Evolutionary conservation across 2,329 filamentous ascomycete species (phyloP), one percentile per base, ranked within the genome.

Genomic region (Beauveria scarabaeidicola): DNA sequence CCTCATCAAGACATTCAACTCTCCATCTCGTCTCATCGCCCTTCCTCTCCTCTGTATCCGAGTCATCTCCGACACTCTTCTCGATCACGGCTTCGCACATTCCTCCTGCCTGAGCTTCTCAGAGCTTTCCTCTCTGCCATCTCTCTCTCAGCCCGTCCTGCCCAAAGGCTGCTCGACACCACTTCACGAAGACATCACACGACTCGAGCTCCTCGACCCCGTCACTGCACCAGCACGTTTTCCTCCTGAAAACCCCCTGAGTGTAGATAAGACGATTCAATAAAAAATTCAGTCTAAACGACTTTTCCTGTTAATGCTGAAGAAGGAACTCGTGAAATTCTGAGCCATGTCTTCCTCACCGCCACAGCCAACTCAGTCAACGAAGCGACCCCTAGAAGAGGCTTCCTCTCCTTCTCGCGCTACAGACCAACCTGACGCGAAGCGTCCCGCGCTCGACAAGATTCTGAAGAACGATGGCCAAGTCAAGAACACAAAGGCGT

Each of bases 321-420:
- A 32, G 46, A 53, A n/a, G 29, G 29, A 44, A 53, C 38, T 27
- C 11, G 52, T 55, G 52, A 56, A 43, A 55, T 56, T 11, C 27
- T 51, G 66, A 76, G 83, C 74, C 67, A 92, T 92, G 89, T 91
- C 89, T 77, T 82, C 87, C 64, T 91, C 84, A 65, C 84, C 84
- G 32, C 76, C 80, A 63, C 79, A 80, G 63, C 84, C 84, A 54
- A 88, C 86, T 61, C 85, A 90, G 70, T 87, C 85, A 67, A 79
- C 83, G 64, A 99, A 99, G 84, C 91, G 94, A 70, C 94, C 94
- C 63, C 85, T 99, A 65, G 94, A 99, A 80, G 94, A 97, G 72
- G 89, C 93, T 11, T 97, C 94, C 19, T 99, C 94, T 10, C 94
- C 94, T 40, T 96, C 91, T 36, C 89, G 89, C 63, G 88, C 89